A percentile compares a stretch with the other conserved stretches of the same genome.
These are phyloP conservation scores for Debaryomycetaceae sp. DNA, from an alignment of 1,139 yeast genomes.

Conservation along the genomic window DNA sequence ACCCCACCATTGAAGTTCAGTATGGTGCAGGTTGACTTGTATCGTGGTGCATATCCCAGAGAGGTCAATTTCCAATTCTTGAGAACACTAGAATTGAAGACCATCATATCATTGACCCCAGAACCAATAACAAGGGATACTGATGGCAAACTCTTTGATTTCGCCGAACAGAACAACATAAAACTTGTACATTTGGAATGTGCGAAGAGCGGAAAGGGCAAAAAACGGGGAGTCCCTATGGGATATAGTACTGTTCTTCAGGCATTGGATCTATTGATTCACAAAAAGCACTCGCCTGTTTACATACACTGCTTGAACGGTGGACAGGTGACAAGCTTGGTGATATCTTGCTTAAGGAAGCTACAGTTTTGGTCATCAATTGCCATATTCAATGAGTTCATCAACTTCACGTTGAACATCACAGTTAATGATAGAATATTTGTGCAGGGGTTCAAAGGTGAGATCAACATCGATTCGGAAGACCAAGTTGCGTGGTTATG, in stretches of 20 bases:
- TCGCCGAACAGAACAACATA: slow-evolving; percentile 48
- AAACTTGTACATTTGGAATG: slow-evolving; percentile 63
- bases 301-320: slow-evolving; percentile 89
- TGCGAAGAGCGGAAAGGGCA: slow-evolving; percentile 65
- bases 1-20: slow-evolving; percentile 84
- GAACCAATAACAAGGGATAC: slow-evolving; percentile 56
- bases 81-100: slow-evolving; percentile 60
- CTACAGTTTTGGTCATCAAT: slow-evolving; percentile 87
- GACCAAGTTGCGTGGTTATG: slow-evolving; percentile 69
- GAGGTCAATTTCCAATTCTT: slow-evolving; percentile 70
- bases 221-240: slow-evolving; percentile 76
- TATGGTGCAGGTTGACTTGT: slow-evolving; percentile 64
- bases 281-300: slow-evolving; percentile 61
- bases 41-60: slow-evolving; percentile 86
- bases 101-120: slow-evolving; percentile 79
- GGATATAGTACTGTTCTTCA: slow-evolving; percentile 58
- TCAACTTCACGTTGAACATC: slow-evolving; percentile 72
- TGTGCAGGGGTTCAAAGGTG: slow-evolving; percentile 75
- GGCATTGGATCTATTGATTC: slow-evolving; percentile 59
- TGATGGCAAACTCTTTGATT: slow-evolving; percentile 49
- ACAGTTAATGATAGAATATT: slow-evolving; percentile 80
- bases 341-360: slow-evolving; percentile 82
- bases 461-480: slow-evolving; percentile 48
- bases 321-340: slow-evolving; percentile 78
- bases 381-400: slow-evolving; percentile 82